Conservation (phyloP, 2,329 filamentous ascomycete species). For the Ascocoryne sarcoides region DNA sequence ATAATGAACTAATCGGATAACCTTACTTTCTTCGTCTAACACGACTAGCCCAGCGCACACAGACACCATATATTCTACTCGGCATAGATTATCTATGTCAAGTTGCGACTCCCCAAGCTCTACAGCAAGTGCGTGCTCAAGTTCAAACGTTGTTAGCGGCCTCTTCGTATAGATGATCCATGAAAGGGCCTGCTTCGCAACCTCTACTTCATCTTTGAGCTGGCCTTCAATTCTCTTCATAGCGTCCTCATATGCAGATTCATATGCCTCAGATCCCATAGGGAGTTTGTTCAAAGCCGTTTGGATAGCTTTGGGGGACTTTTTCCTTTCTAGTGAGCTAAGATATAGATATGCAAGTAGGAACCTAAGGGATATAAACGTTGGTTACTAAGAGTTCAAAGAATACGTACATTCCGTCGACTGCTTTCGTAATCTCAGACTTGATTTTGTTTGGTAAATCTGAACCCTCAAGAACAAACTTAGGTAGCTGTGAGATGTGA, state of each 20-base stretch:
- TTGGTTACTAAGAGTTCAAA: not conserved
- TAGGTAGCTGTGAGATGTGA: constrained; percentile 15
- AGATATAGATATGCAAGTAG: constrained; percentile 19
- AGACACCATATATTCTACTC: constrained; percentile 14
- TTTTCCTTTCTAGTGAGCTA: constrained; percentile 28
- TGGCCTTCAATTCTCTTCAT: constrained; percentile 37
- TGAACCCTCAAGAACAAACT: constrained; percentile 8
- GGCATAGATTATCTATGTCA: constrained; percentile 9
- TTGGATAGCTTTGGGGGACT: constrained; percentile 28
- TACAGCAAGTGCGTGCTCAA: constrained; percentile 36
- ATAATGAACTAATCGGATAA: constrained; percentile 22
- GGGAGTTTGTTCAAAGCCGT: constrained; percentile 27
- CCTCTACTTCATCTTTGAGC: not conserved
- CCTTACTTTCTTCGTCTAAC: constrained; percentile 2
- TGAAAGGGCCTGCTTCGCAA: constrained; percentile 3
- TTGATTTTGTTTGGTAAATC: constrained; percentile 17
- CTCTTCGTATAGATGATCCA: constrained; percentile 26
- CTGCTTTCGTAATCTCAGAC: constrained; percentile 13
- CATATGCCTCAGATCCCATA: constrained; percentile 26
- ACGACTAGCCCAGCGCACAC: constrained; percentile 21
- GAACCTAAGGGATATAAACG: constrained; percentile 19
- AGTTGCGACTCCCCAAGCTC: constrained; percentile 17
- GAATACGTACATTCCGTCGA: constrained; percentile 27
- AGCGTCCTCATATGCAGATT: constrained; percentile 30
- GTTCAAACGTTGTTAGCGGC: constrained; percentile 28